A percentile compares a stretch with the other conserved stretches of the same genome.
phyloP scores from a whole-genome alignment of 169 alveolate species.

The Amoebophrya sp. region DNA sequence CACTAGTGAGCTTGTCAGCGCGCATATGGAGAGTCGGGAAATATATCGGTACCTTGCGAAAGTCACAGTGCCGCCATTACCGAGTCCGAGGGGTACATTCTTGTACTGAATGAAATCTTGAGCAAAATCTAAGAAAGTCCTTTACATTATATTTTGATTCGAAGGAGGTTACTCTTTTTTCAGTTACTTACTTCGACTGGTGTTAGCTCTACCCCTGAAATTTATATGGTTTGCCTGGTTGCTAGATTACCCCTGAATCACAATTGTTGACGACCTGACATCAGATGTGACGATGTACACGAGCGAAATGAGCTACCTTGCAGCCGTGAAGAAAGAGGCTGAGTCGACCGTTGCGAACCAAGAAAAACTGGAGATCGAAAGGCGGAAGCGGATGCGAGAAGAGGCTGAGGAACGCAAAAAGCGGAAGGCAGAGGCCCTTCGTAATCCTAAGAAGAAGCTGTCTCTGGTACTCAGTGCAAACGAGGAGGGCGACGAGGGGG shows the following conservation, averaged over 20 bases:
- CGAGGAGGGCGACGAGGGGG: neutral
- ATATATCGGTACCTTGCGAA: neutral
- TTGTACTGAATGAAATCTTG: no score
- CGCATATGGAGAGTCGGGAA: neutral
- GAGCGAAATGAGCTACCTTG: neutral
- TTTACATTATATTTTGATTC: no score
- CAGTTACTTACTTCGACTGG: no score
- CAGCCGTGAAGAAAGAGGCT: neutral
- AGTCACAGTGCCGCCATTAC: neutral
- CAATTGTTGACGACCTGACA: no score
- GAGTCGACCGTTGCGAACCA: neutral
- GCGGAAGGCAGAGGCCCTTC: neutral
- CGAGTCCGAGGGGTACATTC: neutral
- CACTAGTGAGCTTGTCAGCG: neutral
- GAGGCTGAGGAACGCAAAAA: neutral
- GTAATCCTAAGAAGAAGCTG: neutral
- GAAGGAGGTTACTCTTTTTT: no score
- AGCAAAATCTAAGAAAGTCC: no score
- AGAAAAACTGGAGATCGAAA: neutral
- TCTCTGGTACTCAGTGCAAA: neutral
- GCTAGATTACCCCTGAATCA: no score
- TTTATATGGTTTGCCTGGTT: no score
- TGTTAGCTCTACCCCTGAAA: no score
- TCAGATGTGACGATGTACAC: neutral
- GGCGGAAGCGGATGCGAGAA: neutral